Conservation (phyloP, 2,329 filamentous ascomycete genomes). For the Dactylonectria macrodidyma region DNA sequence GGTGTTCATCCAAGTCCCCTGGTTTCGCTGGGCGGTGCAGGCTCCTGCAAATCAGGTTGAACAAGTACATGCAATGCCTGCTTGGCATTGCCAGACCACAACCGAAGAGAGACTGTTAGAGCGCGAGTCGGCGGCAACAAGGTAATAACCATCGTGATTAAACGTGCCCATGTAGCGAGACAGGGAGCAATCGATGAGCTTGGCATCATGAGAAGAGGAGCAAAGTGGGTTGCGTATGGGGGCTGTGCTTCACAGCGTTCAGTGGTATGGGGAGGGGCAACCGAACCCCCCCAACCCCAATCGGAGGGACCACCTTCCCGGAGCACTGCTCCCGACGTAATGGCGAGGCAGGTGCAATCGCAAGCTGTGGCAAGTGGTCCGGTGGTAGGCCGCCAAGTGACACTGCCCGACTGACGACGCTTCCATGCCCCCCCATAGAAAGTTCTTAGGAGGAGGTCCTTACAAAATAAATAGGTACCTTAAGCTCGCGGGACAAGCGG, state of each 20-base stretch:
- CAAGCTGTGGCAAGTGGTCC: slow-evolving; percentile 3
- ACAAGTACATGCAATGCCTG: not conserved
- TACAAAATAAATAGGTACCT: not conserved
- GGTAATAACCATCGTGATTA: not conserved
- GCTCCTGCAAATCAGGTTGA: not conserved
- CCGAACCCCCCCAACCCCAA: not conserved
- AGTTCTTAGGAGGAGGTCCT: too few species aligned
- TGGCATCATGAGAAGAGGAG: slow-evolving; percentile 21
- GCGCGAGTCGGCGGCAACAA: not conserved
- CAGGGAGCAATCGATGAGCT: slow-evolving; percentile 6
- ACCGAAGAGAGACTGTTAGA: slow-evolving; percentile 5
- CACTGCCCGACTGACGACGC: slow-evolving; percentile 1
- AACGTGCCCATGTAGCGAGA: not conserved
- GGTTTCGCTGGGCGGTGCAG: not conserved
- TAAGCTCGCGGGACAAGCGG: slow-evolving; percentile 5
- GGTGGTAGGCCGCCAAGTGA: slow-evolving; percentile 1
- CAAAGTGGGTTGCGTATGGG: slow-evolving; percentile 12
- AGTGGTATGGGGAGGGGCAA: slow-evolving; percentile 1
- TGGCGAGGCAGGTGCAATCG: not conserved
- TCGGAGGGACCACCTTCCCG: slow-evolving; percentile 1
- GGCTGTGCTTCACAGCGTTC: slow-evolving; percentile 21
- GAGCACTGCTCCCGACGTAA: not conserved
- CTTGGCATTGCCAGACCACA: slow-evolving; percentile 15
- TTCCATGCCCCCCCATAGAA: not conserved
- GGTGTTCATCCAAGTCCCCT: not conserved